Conservation (phyloP, 306 rosid species). For the Cicer pinnatifidum region DNA sequence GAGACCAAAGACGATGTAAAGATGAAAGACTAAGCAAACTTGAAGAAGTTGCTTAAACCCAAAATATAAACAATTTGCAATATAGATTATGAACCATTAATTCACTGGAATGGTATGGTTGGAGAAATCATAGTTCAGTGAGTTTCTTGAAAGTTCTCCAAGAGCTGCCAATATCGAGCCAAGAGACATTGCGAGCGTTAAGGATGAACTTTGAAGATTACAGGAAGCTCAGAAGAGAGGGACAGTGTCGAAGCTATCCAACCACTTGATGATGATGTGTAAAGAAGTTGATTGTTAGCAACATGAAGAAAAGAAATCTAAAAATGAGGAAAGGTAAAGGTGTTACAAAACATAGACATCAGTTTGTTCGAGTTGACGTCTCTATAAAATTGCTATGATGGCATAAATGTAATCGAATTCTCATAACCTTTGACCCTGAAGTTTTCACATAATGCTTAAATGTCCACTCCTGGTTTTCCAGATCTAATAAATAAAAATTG, state of each 20-base stretch:
- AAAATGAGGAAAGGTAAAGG: not conserved
- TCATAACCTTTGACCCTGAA: not conserved
- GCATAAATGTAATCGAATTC: slow-evolving; percentile 30
- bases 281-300: not conserved
- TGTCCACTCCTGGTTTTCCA: not conserved
- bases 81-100: not conserved
- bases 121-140: not conserved
- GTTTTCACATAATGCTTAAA: slow-evolving; percentile 16
- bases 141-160: slow-evolving; percentile 9
- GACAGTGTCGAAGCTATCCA: not conserved
- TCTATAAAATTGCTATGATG: not conserved
- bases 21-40: slow-evolving; percentile 64
- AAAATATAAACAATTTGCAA: slow-evolving; percentile 6
- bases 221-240: slow-evolving; percentile 20
- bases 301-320: not conserved
- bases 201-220: not conserved
- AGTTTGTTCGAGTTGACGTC: not conserved
- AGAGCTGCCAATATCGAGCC: slow-evolving; percentile 5
- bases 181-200: not conserved
- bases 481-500: not conserved
- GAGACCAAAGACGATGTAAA: slow-evolving; percentile 76
- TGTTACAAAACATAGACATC: not conserved
- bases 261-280: not conserved
- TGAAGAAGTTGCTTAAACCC: slow-evolving; percentile 3
- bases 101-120: not conserved